Evolutionary conservation across 768 basidiomycete species (phyloP), one percentile per base, ranked within the genome.

Genomic region (Podaxis mareebaensis): DNA sequence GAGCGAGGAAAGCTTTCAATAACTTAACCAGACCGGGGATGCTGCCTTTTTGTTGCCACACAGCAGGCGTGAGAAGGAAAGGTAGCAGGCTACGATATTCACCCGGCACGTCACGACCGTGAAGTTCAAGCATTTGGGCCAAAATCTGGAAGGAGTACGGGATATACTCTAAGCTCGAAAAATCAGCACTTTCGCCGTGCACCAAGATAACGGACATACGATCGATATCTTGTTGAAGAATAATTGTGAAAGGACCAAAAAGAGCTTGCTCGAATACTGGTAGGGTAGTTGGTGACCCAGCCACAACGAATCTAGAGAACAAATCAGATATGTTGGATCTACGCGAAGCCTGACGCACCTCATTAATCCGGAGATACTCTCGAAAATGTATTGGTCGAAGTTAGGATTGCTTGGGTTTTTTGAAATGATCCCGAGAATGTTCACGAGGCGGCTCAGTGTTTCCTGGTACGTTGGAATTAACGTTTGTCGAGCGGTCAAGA

Each of bases 141-240:
- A 98, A 86, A 67, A 99, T 85, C 72, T 99, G 97, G 83, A 99
- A 98, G 60, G 92, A 91, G 73, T 97, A 99, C 3, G 97, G 96
- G 53, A 99, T 89, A 72, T 97, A 99, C 78, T 98, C 96, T 95
- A 74, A 24, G 8, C 12, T 44, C 39, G n/a, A 44, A 38, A 12
- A 33, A 39, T n/a, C 13, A 12, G 39, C 46, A 44, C 7, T n/a
- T 15, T 36, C 10, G 22, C 53, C 12, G 57, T 56, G 10, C 54
- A 57, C 48, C 13, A 36, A 52, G 38, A 52, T 10, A 40, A 53
- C 12, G 28, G 0, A 60, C 89, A 67, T 70, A 96, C 95, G 95
- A 65, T 95, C 90, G 44, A 98, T 94, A 67, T 99, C 96, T 67
- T 95, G 88, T 70, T 94, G 89, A 3, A 99, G 77, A 69, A 99